A percentile compares a stretch with the other conserved stretches of the same genome.
Evolutionary conservation across 108 stramenopile genomes (phyloP).

Genomic region (Thalassiosira profunda): DNA sequence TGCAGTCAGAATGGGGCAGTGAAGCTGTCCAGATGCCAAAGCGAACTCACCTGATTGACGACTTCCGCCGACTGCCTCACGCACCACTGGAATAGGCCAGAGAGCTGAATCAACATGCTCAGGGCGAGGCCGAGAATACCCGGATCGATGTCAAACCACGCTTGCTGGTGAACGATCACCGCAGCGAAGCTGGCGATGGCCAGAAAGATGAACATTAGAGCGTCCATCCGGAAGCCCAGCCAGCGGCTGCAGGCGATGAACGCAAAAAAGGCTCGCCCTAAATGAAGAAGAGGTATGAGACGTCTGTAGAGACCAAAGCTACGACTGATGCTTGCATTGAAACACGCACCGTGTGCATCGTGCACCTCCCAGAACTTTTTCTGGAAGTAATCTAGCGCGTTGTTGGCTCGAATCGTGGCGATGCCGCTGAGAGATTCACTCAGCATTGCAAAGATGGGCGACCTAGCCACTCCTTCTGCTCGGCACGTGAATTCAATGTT

Average conservation of each 20-base stretch:
- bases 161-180: constrained; percentile 66
- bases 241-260: constrained; percentile 88
- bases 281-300: constrained; percentile 2
- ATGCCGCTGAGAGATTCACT: constrained; percentile 90
- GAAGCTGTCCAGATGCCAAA: no score
- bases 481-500: no score
- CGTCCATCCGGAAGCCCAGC: constrained; percentile 94
- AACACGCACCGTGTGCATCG: constrained; percentile 38
- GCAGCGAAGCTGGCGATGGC: constrained; percentile 75
- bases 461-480: constrained; percentile 80
- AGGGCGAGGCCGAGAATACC: constrained; percentile 79
- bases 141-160: constrained; percentile 78
- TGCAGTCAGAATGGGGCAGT: no score
- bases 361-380: constrained; percentile 69
- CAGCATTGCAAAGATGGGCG: constrained; percentile 90
- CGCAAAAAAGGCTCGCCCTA: constrained; percentile 77
- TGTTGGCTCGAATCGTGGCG: constrained; percentile 90
- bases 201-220: constrained; percentile 71
- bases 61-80: constrained; percentile 90
- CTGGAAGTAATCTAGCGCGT: constrained; percentile 58
- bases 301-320: no score
- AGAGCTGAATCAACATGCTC: constrained; percentile 71
- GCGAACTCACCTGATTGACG: constrained; percentile 94
- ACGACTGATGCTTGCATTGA: neutral
- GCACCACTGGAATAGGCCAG: constrained; percentile 80